Percentiles rank a stretch among this genome's conserved stretches.
Evolutionary conservation across 805 yeast species (phyloP).

Genomic region (Sporopachydermia quercuum): DNA sequence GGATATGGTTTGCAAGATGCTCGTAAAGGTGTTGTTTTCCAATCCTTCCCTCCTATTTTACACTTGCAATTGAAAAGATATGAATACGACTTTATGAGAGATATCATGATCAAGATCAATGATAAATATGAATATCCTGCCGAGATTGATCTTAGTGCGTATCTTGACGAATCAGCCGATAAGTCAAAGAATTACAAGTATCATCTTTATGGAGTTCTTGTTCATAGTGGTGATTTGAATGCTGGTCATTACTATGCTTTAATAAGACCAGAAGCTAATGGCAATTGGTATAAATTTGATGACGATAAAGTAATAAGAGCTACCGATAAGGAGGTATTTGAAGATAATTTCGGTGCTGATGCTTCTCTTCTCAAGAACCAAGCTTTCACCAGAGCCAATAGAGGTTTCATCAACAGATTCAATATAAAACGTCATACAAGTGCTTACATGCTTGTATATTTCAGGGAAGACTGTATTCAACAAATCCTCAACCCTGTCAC

Average conservation of each 20-base stretch:
- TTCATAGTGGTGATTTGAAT: slow-evolving; percentile 90
- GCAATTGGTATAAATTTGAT: slow-evolving; percentile 82
- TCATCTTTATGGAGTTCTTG: slow-evolving; percentile 82
- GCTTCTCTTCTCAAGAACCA: slow-evolving; percentile 46
- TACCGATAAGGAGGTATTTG: slow-evolving; percentile 71
- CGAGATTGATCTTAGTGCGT: slow-evolving; percentile 65
- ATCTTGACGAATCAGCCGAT: slow-evolving; percentile 43
- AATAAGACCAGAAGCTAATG: slow-evolving; percentile 61
- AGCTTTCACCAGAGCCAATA: slow-evolving; percentile 26
- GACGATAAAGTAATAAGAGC: slow-evolving; percentile 91
- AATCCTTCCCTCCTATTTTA: slow-evolving; percentile 79
- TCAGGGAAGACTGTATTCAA: slow-evolving; percentile 45
- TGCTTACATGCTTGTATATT: slow-evolving; percentile 93
- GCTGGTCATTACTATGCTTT: slow-evolving; percentile 95
- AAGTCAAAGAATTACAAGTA: slow-evolving; percentile 28
- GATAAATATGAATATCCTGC: slow-evolving; percentile 87
- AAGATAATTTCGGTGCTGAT: slow-evolving; percentile 83
- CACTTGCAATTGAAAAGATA: slow-evolving; percentile 89
- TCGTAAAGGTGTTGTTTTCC: slow-evolving; percentile 87
- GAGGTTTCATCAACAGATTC: slow-evolving; percentile 7
- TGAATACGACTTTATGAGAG: slow-evolving; percentile 85
- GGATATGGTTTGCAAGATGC: slow-evolving; percentile 90
- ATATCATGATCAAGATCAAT: slow-evolving; percentile 78
- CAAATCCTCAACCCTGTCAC: slow-evolving; percentile 43
- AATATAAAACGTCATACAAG: slow-evolving; percentile 71